Base-by-base conservation (phyloP, 1,284 basidiomycete species). In the Sanguinoderma infundibulare region DNA sequence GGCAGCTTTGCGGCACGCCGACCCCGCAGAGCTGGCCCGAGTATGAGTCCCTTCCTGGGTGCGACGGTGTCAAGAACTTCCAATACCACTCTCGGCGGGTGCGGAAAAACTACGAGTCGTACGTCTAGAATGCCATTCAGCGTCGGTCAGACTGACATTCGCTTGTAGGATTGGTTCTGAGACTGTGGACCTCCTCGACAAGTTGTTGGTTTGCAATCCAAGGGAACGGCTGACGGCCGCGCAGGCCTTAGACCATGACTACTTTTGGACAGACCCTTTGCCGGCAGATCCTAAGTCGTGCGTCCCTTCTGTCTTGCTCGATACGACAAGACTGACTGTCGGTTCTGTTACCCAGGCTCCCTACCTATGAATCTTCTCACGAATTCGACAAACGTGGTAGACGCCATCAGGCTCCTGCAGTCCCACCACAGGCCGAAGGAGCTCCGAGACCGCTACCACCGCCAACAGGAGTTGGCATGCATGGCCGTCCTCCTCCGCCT, bases 141-240 rank as follows among this genome's bases (percentile, higher is more conserved):
- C 44, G 28, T 55, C 56, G n/a, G 26, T 36, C 26, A 64, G 17
- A 51, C 68, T 70, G 20, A 69, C 46, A 22, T 26, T 8, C 57
- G 44, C 55, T 53, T 53, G 40, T 62, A 89, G 87, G 58, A 80
- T 89, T 60, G 86, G 84, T 15, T 71, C 79, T 72, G 94, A 97
- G 74, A 95, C 94, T 0, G 86, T 87, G 65, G 95, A 98, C 75
- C 87, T 99, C 57, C 73, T 98, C 60, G 98, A 99, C 75, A 94
- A 92, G 77, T 80, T 99, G 51, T 78, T 99, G 55, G 88, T 87
- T 6, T 96, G 96, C 75, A 94, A 98, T 75, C 97, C 98, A 51
- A 87, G 91, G 72, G 90, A 96, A 68, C 86, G 97, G 38, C 86
- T 98, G 62, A 98, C 97, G 9, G 98, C 98, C 9, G 77, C 87